These are phyloP conservation scores for Fusarium newnesense DNA, from an alignment of 2,329 filamentous ascomycete species.

Conservation along the genomic window DNA sequence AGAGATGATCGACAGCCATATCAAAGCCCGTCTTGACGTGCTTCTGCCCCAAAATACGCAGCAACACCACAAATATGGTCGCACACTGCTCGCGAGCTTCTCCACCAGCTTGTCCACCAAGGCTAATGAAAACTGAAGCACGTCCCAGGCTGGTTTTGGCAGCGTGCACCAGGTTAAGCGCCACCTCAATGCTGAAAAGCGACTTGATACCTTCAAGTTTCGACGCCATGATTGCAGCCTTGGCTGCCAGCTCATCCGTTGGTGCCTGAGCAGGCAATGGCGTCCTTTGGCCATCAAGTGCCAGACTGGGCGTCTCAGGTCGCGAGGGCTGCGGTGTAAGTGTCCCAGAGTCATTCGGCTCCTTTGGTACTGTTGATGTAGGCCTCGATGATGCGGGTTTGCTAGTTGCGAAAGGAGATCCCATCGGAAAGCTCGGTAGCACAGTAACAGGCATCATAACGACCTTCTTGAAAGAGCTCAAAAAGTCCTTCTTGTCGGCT, in stretches of 20 bases:
- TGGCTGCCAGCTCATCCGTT: constrained; percentile 91
- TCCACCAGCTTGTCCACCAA: constrained; percentile 82
- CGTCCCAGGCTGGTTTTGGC: constrained; percentile 91
- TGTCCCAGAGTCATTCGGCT: constrained; percentile 43
- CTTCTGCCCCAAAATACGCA: constrained; percentile 84
- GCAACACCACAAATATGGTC: constrained; percentile 84
- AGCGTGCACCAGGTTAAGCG: constrained; percentile 85
- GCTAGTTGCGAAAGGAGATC: constrained; percentile 65
- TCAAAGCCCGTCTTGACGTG: constrained; percentile 96
- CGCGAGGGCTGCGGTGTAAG: constrained; percentile 56
- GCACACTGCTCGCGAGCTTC: constrained; percentile 90
- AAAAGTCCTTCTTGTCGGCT: constrained; percentile 94
- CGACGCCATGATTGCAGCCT: constrained; percentile 97
- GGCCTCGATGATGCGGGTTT: constrained; percentile 48
- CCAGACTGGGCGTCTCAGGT: constrained; percentile 60
- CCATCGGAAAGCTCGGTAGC: constrained; percentile 74
- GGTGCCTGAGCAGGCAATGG: constrained; percentile 72
- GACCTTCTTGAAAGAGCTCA: constrained; percentile 97
- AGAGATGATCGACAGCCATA: constrained; percentile 89
- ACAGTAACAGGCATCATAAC: constrained; percentile 99
- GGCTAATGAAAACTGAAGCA: constrained; percentile 81
- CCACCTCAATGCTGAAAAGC: constrained; percentile 95
- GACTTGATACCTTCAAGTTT: constrained; percentile 94
- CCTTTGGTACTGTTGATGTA: constrained; percentile 23
- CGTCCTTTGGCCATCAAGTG: constrained; percentile 53